These are phyloP conservation scores for Penicillium maclennaniae DNA, from an alignment of 495 filamentous ascomycete genomes.

Conservation along the genomic window DNA sequence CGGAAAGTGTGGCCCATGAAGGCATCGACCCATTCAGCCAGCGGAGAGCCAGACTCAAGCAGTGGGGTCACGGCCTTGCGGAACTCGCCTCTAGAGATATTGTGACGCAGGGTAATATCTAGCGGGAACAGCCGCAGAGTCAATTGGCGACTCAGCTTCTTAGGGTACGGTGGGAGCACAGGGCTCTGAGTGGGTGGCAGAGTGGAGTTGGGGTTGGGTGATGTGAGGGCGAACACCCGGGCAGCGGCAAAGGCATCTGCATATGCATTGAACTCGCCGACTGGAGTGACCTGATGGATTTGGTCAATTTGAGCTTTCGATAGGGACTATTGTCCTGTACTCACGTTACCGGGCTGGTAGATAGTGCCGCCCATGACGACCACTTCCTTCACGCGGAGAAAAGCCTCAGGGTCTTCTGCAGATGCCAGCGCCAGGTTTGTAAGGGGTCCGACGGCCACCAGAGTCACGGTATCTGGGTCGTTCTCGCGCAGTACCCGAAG, in stretches of 20 bases:
- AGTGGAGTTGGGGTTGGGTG: slow-evolving; percentile 62
- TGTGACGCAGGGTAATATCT: slow-evolving; percentile 79
- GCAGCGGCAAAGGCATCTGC: slow-evolving; percentile 83
- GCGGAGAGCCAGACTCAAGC: slow-evolving; percentile 57
- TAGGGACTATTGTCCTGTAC: slow-evolving; percentile 4
- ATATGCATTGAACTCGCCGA: slow-evolving; percentile 80
- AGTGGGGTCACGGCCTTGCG: slow-evolving; percentile 48
- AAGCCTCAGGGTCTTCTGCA: slow-evolving; percentile 76
- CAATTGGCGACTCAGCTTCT: slow-evolving; percentile 57
- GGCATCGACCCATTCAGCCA: slow-evolving; percentile 75
- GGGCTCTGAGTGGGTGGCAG: slow-evolving; percentile 57
- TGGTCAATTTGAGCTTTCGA: not conserved
- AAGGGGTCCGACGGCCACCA: slow-evolving; percentile 84
- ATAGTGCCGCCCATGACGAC: slow-evolving; percentile 97
- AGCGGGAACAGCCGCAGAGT: slow-evolving; percentile 81
- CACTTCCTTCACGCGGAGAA: slow-evolving; percentile 83
- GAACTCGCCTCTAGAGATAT: slow-evolving; percentile 60
- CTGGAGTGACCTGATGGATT: slow-evolving; percentile 54
- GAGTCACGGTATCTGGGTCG: slow-evolving; percentile 76
- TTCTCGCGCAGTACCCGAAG: slow-evolving; percentile 74
- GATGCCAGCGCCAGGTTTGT: slow-evolving; percentile 90
- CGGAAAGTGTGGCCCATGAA: slow-evolving; percentile 75
- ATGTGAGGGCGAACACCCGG: slow-evolving; percentile 84
- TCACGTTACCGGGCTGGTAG: slow-evolving; percentile 69
- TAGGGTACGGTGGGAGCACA: slow-evolving; percentile 62